A percentile compares a stretch with the other conserved stretches of the same genome.
phyloP scores from a whole-genome alignment of 768 basidiomycete species.

The Tricholoma hemisulphureum region DNA sequence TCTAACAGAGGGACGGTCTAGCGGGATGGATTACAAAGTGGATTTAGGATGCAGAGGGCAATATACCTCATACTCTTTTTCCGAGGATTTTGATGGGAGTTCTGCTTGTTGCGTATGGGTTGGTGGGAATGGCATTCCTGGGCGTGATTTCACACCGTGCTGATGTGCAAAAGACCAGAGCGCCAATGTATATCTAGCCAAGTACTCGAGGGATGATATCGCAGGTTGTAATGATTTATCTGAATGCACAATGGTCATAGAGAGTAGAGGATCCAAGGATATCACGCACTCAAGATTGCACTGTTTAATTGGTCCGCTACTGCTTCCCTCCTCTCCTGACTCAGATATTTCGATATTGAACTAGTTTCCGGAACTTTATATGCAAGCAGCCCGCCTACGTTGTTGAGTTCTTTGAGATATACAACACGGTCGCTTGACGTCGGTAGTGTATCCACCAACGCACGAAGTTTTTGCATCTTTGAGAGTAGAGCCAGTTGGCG shows the following conservation, averaged over 20 bases:
- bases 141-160: conserved; percentile 43
- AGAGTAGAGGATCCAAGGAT: background rate
- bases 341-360: conserved; percentile 71
- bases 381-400: conserved; percentile 78
- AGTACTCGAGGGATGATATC: conserved; percentile 61
- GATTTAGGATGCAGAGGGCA: background rate
- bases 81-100: conserved; percentile 15
- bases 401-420: conserved; percentile 69
- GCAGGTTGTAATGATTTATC: conserved; percentile 51
- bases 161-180: conserved; percentile 60
- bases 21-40: conserved; percentile 2
- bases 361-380: conserved; percentile 80
- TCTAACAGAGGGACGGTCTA: conserved; percentile 54
- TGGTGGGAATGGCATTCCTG: conserved; percentile 49
- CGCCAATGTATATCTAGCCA: conserved; percentile 62
- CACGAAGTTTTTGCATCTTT: conserved; percentile 66
- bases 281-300: conserved; percentile 74
- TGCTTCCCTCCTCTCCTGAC: conserved; percentile 71
- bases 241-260: conserved; percentile 20
- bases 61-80: conserved; percentile 41
- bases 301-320: conserved; percentile 87
- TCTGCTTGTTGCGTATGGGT: conserved; percentile 17
- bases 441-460: conserved; percentile 54
- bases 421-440: conserved; percentile 53
- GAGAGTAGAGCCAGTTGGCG: conserved; percentile 50